phyloP scores from a whole-genome alignment of 2,329 filamentous ascomycete genomes.

The Colletotrichum sp. region DNA sequence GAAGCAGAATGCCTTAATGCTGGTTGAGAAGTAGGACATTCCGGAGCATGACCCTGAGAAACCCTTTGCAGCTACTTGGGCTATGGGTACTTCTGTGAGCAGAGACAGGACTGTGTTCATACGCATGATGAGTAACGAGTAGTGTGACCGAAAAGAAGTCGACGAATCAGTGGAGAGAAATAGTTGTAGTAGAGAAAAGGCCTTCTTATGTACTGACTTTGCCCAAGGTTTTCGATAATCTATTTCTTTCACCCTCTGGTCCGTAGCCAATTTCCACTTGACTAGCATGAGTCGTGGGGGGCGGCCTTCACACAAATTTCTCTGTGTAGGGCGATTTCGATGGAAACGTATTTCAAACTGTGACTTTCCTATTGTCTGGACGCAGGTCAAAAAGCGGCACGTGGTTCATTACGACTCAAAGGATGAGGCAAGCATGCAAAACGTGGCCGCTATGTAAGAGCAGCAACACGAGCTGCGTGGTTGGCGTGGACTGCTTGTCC shows the following conservation, averaged over 20 bases:
- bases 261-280: not conserved
- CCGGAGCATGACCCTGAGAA: not conserved
- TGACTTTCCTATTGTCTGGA: not conserved
- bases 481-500: not conserved
- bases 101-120: not conserved
- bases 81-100: not conserved
- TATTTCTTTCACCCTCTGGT: not conserved
- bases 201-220: not conserved
- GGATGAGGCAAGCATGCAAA: not conserved
- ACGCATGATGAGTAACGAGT: not conserved
- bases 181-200: not conserved
- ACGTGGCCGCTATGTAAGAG: not conserved
- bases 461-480: too few relatives aligned
- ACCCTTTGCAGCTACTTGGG: not conserved
- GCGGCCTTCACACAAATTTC: not conserved
- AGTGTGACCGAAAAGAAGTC: not conserved
- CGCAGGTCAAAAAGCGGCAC: not conserved
- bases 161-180: not conserved
- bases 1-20: not conserved
- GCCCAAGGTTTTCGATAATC: not conserved
- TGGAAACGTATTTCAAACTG: not conserved
- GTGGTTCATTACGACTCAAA: not conserved
- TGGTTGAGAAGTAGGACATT: not conserved
- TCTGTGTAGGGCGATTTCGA: not conserved
- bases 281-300: not conserved